phyloP scores from a whole-genome alignment of 805 yeast species.

The Candida chauliodis region DNA sequence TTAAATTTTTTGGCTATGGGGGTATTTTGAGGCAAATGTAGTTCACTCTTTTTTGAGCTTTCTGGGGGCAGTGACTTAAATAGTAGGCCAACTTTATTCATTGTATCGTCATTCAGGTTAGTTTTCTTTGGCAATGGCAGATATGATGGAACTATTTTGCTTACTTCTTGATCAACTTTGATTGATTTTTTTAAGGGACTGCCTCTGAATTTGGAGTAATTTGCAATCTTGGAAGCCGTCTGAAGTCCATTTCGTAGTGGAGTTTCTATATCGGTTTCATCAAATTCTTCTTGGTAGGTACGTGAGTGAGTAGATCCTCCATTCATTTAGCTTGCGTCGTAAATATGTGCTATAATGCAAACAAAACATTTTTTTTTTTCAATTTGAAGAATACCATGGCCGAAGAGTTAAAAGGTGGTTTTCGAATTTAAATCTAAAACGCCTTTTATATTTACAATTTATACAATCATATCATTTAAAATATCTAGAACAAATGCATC shows the following conservation, averaged over 20 bases:
- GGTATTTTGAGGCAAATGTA: neutral
- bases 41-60: neutral
- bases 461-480: constrained; percentile 40
- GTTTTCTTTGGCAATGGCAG: constrained; percentile 8
- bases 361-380: neutral
- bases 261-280: constrained; percentile 27
- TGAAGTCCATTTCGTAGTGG: constrained; percentile 14
- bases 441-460: too few species aligned
- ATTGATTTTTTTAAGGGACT: constrained; percentile 18
- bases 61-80: neutral
- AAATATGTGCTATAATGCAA: too few species aligned
- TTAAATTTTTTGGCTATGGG: neutral
- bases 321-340: neutral
- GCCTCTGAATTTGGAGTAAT: constrained; percentile 12
- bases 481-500: constrained; percentile 54
- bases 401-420: too few species aligned
- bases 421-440: too few species aligned
- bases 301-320: neutral
- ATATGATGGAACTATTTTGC: neutral
- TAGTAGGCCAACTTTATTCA: too few species aligned
- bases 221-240: neutral
- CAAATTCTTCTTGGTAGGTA: constrained; percentile 20
- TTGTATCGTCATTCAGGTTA: constrained; percentile 5
- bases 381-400: too few species aligned
- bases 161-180: constrained; percentile 2